Evolutionary conservation across 1,284 basidiomycete genomes (phyloP).

Genomic region (Cryptococcus sp.): DNA sequence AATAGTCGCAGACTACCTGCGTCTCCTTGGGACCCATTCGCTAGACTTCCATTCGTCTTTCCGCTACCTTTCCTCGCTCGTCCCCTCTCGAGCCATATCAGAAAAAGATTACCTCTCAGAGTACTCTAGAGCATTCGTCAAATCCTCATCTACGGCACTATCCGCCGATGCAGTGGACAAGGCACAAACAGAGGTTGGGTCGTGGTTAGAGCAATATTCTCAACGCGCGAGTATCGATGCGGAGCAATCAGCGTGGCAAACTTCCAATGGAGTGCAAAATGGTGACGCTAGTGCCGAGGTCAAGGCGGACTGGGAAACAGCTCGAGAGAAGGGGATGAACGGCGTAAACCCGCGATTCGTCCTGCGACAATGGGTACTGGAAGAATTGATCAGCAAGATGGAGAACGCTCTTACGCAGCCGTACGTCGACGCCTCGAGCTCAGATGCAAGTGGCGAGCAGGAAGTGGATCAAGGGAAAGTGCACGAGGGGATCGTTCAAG

Average conservation of each 20-base stretch:
- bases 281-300: no score
- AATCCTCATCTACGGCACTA: conserved; percentile 53
- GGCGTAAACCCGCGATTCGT: conserved; percentile 81
- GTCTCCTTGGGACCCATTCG: conserved; percentile 66
- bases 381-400: conserved; percentile 76
- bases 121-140: conserved; percentile 61
- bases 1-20: conserved; percentile 64
- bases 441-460: conserved; percentile 8
- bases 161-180: conserved; percentile 53
- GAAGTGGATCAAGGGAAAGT: conserved; percentile 18
- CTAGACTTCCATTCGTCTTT: conserved; percentile 85
- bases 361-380: conserved; percentile 87
- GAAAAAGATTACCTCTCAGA: conserved; percentile 47
- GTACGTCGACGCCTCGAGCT: conserved; percentile 4
- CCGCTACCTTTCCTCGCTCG: conserved; percentile 68
- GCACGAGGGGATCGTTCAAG: conserved; percentile 26
- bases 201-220: conserved; percentile 72
- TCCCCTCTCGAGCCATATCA: conserved; percentile 51
- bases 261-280: conserved; percentile 1
- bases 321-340: conserved; percentile 47
- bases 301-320: conserved; percentile 32
- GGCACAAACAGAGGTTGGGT: conserved; percentile 39
- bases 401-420: conserved; percentile 67
- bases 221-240: conserved; percentile 59
- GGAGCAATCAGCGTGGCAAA: conserved; percentile 51